Percentiles rank a stretch among this genome's conserved stretches.
Conservation (phyloP, 805 yeast genomes). For the Yamadazyma scolyti region DNA sequence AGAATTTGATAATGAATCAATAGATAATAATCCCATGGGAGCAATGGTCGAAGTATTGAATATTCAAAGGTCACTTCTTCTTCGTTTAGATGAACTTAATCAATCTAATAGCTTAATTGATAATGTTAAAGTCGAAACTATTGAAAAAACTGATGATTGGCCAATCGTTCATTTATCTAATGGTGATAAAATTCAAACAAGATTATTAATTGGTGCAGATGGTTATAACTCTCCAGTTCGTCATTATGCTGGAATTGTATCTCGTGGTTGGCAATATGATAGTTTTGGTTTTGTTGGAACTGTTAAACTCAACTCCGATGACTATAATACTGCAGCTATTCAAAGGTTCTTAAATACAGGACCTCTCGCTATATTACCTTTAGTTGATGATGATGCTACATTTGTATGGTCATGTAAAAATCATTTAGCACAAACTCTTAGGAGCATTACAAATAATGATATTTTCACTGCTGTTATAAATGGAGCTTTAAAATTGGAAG, state of each 20-base stretch:
- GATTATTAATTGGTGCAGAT: constrained; percentile 91
- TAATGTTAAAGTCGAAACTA: constrained; percentile 62
- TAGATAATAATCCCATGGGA: constrained; percentile 43
- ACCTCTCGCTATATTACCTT: constrained; percentile 86
- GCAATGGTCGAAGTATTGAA: constrained; percentile 89
- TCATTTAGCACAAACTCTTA: constrained; percentile 61
- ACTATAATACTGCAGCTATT: constrained; percentile 76
- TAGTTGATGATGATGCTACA: constrained; percentile 84
- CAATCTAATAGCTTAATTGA: constrained; percentile 46
- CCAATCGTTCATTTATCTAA: constrained; percentile 67
- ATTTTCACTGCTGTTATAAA: constrained; percentile 71
- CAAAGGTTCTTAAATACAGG: constrained; percentile 91
- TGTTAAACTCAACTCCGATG: constrained; percentile 60
- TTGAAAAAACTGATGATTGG: constrained; percentile 51
- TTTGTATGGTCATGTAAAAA: constrained; percentile 92
- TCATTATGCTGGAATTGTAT: constrained; percentile 70
- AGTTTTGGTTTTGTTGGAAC: constrained; percentile 94
- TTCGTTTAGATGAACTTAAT: constrained; percentile 33
- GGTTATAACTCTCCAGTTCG: constrained; percentile 95
- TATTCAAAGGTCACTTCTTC: constrained; percentile 69
- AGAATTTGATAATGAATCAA: constrained; percentile 62
- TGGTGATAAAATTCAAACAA: constrained; percentile 61
- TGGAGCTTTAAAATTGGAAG: constrained; percentile 80
- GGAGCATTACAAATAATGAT: constrained; percentile 49
- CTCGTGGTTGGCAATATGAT: constrained; percentile 90